Base-by-base conservation (phyloP, 139 green algal genomes). In the Ettlia oleoabundans region DNA sequence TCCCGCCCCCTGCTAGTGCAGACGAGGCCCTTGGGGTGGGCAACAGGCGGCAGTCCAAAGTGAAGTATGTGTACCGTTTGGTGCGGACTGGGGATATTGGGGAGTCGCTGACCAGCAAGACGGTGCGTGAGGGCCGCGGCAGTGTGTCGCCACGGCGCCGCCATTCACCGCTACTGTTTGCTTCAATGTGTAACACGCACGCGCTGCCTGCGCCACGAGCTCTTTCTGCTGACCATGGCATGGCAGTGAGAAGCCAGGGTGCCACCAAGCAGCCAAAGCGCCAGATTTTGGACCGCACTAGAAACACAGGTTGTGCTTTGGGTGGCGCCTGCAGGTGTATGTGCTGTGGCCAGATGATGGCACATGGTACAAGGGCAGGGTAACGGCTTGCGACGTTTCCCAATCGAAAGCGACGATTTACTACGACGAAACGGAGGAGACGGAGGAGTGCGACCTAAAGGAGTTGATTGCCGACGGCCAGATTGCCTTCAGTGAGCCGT, bases 281-380 rank as follows among this genome's bases (percentile, higher is more conserved):
- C 15, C 18, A 65, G 5, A 9, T 22, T 65, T 15, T 22, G 18
- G 15, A 18, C 4, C 35, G 10, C 8, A n/a, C 33, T 13, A 19
- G 0, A 21, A 38, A 24, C 40, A 35, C 40, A 76, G 68, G 55
- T n/a, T 13, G 47, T 65, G 51, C 47, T 78, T 37, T 42, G 8
- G 30, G 30, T 21, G 71, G 7, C 28, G 28, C 32, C n/a, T 67
- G 35, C 80, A 88, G 84, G 68, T 89, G 6, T 86, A 75, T 69
- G 85, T 89, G 24, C 42, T 86, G 33, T 89, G 85, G 85, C 85
- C 85, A 4, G 85, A 86, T 26, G 81, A 89, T 28, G 70, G 83
- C n/a, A 78, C 75, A 0, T 89, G 85, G 85, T 89, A 89, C 64
- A 76, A 76, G 41, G 85, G 73, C 18, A 13, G 85, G 81, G 37